phyloP scores from a whole-genome alignment of 805 yeast species.

The Diddensiella santjacobensis region DNA sequence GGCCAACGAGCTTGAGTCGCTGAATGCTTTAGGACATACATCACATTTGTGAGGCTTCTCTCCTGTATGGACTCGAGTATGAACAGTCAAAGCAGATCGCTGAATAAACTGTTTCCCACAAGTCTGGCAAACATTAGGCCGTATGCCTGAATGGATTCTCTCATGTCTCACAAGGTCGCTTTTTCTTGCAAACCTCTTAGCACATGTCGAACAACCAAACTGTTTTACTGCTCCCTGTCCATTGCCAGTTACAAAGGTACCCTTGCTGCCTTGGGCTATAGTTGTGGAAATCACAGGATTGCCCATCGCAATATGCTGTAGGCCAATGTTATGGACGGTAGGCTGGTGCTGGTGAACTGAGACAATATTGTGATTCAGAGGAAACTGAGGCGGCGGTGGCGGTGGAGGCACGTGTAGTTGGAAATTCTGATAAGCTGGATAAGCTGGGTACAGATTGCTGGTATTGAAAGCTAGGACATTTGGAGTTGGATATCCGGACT shows the following conservation, averaged over 20 bases:
- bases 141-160: conserved; percentile 51
- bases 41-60: conserved; percentile 66
- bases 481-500: not conserved
- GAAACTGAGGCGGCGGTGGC: conserved; percentile 5
- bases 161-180: conserved; percentile 80
- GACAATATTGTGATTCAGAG: conserved; percentile 1
- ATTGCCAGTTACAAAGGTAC: not conserved
- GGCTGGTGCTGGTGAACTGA: not conserved
- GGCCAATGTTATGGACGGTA: not conserved
- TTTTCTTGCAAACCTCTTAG: conserved; percentile 66
- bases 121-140: conserved; percentile 42
- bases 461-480: not conserved
- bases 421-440: not conserved
- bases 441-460: no score
- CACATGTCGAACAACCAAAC: conserved; percentile 45
- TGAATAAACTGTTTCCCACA: conserved; percentile 78
- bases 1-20: conserved; percentile 50
- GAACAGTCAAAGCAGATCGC: conserved; percentile 79
- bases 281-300: not conserved
- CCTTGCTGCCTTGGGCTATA: not conserved
- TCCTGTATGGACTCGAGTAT: conserved; percentile 77
- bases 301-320: not conserved
- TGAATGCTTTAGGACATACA: conserved; percentile 33
- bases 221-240: conserved; percentile 20
- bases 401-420: no score